Evolutionary conservation across 139 green algal species (phyloP).

Genomic region (Picochlorum sp.): DNA sequence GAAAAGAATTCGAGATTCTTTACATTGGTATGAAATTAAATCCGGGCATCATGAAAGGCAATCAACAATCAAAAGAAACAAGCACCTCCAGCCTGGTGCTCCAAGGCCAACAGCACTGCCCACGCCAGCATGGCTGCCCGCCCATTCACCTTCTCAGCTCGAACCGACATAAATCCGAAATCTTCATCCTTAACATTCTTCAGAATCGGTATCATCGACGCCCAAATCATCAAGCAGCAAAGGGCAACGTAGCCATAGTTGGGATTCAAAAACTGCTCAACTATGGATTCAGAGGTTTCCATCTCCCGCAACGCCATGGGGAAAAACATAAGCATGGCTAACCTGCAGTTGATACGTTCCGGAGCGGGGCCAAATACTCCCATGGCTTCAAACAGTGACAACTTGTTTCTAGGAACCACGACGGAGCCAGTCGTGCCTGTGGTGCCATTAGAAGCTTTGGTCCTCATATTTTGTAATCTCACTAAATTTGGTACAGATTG

Average conservation of each 20-base stretch:
- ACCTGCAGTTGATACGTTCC: constrained; percentile 67
- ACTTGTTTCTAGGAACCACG: background rate
- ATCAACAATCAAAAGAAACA: constrained; percentile 48
- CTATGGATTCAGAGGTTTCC: constrained; percentile 34
- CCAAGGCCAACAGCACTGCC: constrained; percentile 40
- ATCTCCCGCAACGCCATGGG: constrained; percentile 39
- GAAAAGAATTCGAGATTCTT: background rate
- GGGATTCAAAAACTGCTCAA: constrained; percentile 33
- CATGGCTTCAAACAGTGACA: constrained; percentile 37
- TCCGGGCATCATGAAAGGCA: background rate
- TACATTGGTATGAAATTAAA: background rate
- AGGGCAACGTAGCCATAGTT: constrained; percentile 5
- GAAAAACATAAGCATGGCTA: constrained; percentile 73
- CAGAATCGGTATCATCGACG: constrained; percentile 58
- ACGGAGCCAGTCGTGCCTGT: no score
- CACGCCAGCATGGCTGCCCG: constrained; percentile 66
- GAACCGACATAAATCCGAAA: constrained; percentile 56
- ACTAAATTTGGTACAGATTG: no score
- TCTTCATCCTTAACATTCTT: constrained; percentile 62
- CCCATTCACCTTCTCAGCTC: constrained; percentile 66
- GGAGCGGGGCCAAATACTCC: constrained; percentile 60
- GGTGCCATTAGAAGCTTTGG: no score
- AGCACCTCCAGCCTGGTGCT: constrained; percentile 36
- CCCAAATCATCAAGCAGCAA: constrained; percentile 36
- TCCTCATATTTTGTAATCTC: no score